Conservation (phyloP, 2,329 filamentous ascomycete species). For the Fusarium scirpi region DNA sequence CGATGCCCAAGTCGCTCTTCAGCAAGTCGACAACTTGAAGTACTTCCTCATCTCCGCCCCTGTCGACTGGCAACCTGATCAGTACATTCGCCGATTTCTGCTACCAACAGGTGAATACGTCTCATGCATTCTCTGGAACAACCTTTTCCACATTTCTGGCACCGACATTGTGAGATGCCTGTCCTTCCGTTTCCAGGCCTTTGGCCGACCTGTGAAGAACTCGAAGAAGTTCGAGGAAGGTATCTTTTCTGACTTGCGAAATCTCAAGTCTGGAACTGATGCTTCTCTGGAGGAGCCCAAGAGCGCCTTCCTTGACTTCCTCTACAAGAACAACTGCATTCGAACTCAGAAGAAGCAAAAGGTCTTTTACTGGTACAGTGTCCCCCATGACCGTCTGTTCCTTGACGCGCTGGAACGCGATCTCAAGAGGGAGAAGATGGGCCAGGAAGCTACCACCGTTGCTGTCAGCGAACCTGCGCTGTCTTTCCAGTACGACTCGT, state of each 20-base stretch:
- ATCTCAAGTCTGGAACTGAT: slow-evolving; percentile 97
- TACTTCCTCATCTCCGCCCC: slow-evolving; percentile 99
- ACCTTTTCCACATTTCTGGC: slow-evolving; percentile 98
- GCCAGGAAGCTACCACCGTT: slow-evolving; percentile 95
- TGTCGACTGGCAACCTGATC: slow-evolving; percentile 96
- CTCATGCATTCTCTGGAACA: slow-evolving; percentile 97
- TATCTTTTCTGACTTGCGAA: slow-evolving; percentile 98
- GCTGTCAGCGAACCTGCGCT: slow-evolving; percentile 96
- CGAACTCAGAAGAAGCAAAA: slow-evolving; percentile 99
- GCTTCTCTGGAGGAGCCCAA: slow-evolving; percentile 98
- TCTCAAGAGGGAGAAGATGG: slow-evolving; percentile 99
- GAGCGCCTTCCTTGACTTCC: slow-evolving; percentile 96
- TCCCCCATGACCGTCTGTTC: slow-evolving; percentile 96
- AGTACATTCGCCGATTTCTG: slow-evolving; percentile 95
- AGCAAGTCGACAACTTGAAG: slow-evolving; percentile 99
- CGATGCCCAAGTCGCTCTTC: slow-evolving; percentile 95
- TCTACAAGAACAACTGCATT: slow-evolving; percentile 99
- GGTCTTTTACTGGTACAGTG: slow-evolving; percentile 99
- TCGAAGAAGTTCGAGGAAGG: slow-evolving; percentile 99
- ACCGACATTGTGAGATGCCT: slow-evolving; percentile 99
- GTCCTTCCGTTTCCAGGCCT: slow-evolving; percentile 98
- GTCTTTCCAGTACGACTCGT: slow-evolving; percentile 99
- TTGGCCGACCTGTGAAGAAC: slow-evolving; percentile 98
- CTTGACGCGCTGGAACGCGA: slow-evolving; percentile 97
- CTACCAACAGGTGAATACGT: slow-evolving; percentile 98